Evolutionary conservation across 2,329 filamentous ascomycete species (phyloP), one percentile per base, ranked within the genome.

Genomic region (Setomelanomma holmii): DNA sequence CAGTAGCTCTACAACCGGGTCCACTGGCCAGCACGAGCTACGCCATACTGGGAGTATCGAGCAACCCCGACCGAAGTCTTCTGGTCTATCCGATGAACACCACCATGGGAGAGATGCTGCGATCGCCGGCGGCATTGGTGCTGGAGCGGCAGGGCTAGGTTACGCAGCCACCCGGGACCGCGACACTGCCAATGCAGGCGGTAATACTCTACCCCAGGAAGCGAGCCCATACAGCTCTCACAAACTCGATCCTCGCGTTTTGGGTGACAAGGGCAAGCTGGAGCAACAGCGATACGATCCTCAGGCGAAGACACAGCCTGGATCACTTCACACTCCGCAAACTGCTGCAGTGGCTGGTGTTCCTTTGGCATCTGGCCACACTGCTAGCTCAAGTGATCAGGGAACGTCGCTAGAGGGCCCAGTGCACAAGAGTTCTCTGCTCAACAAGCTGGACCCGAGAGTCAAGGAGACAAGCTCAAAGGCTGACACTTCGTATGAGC

Each of bases 31-130:
- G 14, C 57, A 52, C n/a, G 57, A 57, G 34, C 19, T 60, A 19
- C 49, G 57, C 23, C 57, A 60, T 16, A 60, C 57, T 1, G 54
- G 57, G 5, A 53, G 54, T n/a, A 41, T 60, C 2, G 51, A 61
- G 4, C 35, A 56, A 10, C 52, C 55, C 1, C 35, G 40, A 24
- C 19, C 53, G 20, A 43, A 40, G 3, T 53, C 54, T 16, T 27
- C 43, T 17, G 54, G 53, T n/a, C 24, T 43, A 7, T 41, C 58
- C 17, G 44, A 47, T n/a, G 52, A 68, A 34, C 63, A 71, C 22
- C 64, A 68, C 24, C 49, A 61, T 16, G 67, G 63, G 10, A 63
- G 66, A 12, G 66, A 71, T 58, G 64, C 63, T 42, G 63, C 64
- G 10, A 10, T 56, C 30, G 58, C 40, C 23, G 52, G 45, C 11